Percentiles rank a stretch among this genome's conserved stretches.
These are phyloP conservation scores for Rhodotorula sp. DNA, from an alignment of 1,284 basidiomycete genomes.

Conservation along the genomic window DNA sequence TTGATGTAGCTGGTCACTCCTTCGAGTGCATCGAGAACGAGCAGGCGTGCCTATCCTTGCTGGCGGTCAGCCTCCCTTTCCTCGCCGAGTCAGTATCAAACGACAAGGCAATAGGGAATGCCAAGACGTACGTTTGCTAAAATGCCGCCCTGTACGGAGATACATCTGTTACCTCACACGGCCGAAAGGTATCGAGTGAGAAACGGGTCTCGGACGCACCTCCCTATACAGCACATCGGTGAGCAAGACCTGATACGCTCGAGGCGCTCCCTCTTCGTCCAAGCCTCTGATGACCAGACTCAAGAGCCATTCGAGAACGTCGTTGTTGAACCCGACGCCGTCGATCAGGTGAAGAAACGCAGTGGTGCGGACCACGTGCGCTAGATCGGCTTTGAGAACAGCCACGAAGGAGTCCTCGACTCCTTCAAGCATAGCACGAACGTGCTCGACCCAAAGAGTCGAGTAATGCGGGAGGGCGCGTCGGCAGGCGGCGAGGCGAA, in stretches of 20 bases:
- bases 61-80: too few relatives aligned
- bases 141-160: constrained; percentile 34
- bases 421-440: constrained; percentile 51
- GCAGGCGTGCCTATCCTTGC: constrained; percentile 32
- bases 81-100: too few relatives aligned
- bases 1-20: constrained; percentile 61
- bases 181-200: not conserved
- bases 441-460: constrained; percentile 30
- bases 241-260: constrained; percentile 50
- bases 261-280: constrained; percentile 42
- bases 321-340: constrained; percentile 47
- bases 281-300: constrained; percentile 43
- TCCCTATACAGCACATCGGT: constrained; percentile 45
- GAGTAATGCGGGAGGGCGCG: not conserved
- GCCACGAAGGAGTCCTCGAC: constrained; percentile 42
- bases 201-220: constrained; percentile 7
- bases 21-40: constrained; percentile 67
- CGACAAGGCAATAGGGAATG: too few relatives aligned
- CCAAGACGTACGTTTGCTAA: constrained; percentile 38
- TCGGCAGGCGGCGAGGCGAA: constrained; percentile 42
- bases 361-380: constrained; percentile 38
- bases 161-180: not conserved
- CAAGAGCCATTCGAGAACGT: constrained; percentile 45
- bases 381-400: constrained; percentile 33
- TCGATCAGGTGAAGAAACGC: constrained; percentile 44